These are phyloP conservation scores for Kodamaea fungicola DNA, from an alignment of 1,139 yeast species.

Conservation along the genomic window DNA sequence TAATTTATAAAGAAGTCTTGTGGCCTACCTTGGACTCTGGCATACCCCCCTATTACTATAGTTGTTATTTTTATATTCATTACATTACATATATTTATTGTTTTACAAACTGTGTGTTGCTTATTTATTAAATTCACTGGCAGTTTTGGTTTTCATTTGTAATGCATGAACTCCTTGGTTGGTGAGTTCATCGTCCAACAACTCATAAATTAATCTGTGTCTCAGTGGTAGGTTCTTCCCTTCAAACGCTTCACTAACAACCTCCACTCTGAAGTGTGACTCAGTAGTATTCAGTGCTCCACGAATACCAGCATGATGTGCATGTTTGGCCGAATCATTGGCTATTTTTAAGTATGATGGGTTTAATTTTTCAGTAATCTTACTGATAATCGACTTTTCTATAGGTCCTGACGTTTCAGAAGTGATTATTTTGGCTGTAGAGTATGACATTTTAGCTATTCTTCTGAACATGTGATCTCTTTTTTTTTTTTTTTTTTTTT, in stretches of 20 bases:
- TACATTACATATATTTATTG: background rate
- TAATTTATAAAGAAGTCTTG: conserved; percentile 3
- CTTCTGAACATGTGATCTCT: conserved; percentile 5
- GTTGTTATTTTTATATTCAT: conserved; percentile 3
- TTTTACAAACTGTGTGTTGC: background rate
- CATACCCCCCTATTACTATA: conserved; percentile 4
- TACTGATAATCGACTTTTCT: conserved; percentile 45
- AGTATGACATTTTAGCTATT: conserved; percentile 6
- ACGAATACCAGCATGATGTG: conserved; percentile 82
- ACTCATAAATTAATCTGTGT: conserved; percentile 70
- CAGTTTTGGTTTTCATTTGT: conserved; percentile 81
- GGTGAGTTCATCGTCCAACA: conserved; percentile 70
- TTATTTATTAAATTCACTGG: conserved; percentile 47
- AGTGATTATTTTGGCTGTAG: conserved; percentile 7
- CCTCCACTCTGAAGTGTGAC: conserved; percentile 74
- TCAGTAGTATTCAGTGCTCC: conserved; percentile 74
- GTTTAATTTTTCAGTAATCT: conserved; percentile 42
- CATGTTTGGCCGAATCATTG: conserved; percentile 87
- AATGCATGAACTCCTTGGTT: conserved; percentile 82
- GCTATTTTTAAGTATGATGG: conserved; percentile 54
- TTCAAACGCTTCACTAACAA: conserved; percentile 67
- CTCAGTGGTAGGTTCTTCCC: conserved; percentile 72
- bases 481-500: background rate
- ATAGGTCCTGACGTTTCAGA: conserved; percentile 44
- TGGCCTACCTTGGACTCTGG: conserved; percentile 1